phyloP scores from a whole-genome alignment of 345 rosid genomes.

The Eucalyptus curtisii region DNA sequence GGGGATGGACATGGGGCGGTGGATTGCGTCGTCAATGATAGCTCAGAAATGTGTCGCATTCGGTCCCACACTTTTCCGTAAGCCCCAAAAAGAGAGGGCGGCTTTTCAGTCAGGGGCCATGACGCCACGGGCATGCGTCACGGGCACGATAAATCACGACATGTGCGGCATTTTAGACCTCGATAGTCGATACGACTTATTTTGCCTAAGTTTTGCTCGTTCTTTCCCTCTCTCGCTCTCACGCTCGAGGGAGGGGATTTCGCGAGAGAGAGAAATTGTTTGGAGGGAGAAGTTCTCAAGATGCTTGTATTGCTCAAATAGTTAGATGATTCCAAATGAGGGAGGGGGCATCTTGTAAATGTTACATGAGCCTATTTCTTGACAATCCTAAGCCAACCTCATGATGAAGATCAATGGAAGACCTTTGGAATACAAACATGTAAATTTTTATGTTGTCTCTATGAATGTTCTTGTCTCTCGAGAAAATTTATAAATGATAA shows the following conservation, averaged over 20 bases:
- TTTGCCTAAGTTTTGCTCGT: neutral
- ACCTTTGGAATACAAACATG: neutral
- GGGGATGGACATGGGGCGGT: neutral
- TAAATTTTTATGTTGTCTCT: neutral
- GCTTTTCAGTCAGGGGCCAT: neutral
- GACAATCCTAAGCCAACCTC: neutral
- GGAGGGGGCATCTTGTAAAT: neutral
- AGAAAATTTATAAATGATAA: too few species aligned
- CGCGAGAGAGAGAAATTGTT: neutral
- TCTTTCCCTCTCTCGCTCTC: neutral
- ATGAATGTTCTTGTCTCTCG: neutral
- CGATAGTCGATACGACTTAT: neutral
- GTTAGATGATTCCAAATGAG: neutral
- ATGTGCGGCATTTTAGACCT: neutral
- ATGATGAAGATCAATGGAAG: neutral
- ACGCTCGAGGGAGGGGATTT: neutral
- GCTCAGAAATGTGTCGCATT: neutral
- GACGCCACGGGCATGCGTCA: neutral
- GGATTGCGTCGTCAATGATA: neutral
- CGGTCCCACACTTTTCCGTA: neutral
- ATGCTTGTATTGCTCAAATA: neutral
- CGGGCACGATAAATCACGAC: neutral
- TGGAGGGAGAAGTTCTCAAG: neutral
- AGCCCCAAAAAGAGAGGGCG: neutral
- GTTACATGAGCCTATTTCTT: neutral